These are phyloP conservation scores for Candida piceae DNA, from an alignment of 805 yeast genomes.

Conservation along the genomic window DNA sequence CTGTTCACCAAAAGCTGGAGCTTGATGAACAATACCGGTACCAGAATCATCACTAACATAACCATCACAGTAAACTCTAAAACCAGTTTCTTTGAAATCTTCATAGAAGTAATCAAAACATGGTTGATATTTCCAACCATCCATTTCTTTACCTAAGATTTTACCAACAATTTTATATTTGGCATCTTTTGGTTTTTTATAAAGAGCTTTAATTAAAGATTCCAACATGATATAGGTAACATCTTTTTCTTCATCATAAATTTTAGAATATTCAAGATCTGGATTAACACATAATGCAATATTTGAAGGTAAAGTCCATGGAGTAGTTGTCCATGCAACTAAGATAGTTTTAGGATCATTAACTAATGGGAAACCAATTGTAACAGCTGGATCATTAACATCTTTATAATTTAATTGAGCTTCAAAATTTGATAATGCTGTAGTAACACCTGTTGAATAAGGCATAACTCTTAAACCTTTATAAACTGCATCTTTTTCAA, in stretches of 20 bases:
- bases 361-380: conserved; percentile 77
- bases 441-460: conserved; percentile 94
- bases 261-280: conserved; percentile 84
- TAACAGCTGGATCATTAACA: conserved; percentile 94
- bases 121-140: conserved; percentile 78
- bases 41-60: conserved; percentile 93
- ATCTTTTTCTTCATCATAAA: conserved; percentile 82
- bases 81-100: conserved; percentile 69
- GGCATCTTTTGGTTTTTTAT: conserved; percentile 92
- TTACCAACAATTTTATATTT: conserved; percentile 79
- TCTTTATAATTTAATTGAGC: conserved; percentile 98
- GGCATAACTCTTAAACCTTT: conserved; percentile 98
- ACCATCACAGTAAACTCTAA: conserved; percentile 73
- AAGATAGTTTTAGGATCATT: conserved; percentile 78
- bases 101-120: conserved; percentile 77
- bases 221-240: conserved; percentile 81
- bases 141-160: conserved; percentile 73
- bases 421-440: conserved; percentile 95
- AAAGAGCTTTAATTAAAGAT: conserved; percentile 71
- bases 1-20: conserved; percentile 99
- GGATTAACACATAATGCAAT: conserved; percentile 90
- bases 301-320: conserved; percentile 98
- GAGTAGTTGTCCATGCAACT: conserved; percentile 99
- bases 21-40: conserved; percentile 98
- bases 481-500: conserved; percentile 82